Percentiles rank a stretch among this genome's conserved stretches.
Conservation (phyloP, 139 green algal species). For the Mesotaenium endlicherianum region DNA sequence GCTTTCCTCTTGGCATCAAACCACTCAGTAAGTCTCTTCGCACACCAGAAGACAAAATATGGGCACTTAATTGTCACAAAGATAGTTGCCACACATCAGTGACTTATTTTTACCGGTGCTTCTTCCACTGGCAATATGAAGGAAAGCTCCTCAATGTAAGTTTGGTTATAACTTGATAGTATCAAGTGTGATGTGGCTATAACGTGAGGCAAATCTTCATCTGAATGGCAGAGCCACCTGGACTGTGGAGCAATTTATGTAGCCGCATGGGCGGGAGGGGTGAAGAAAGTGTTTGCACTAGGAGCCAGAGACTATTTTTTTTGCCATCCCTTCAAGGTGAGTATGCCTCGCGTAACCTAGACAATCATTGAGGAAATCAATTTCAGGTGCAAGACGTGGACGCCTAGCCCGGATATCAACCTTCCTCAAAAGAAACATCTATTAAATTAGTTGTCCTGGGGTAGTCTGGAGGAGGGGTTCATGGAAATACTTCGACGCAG, state of each 20-base stretch:
- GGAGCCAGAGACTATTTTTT: slow-evolving; percentile 48
- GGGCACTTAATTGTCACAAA: slow-evolving; percentile 9
- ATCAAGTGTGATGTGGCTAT: not conserved
- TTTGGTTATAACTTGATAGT: not conserved
- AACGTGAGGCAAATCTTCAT: not conserved
- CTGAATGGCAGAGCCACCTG: slow-evolving; percentile 38
- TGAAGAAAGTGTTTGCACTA: slow-evolving; percentile 40
- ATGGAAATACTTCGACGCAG: too few species aligned
- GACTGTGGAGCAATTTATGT: slow-evolving; percentile 38
- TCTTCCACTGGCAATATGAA: slow-evolving; percentile 12
- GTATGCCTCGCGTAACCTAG: not conserved
- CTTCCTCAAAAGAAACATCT: not conserved
- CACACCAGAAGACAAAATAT: not conserved
- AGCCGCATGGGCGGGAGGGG: slow-evolving; percentile 2
- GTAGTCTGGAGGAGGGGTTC: too few species aligned
- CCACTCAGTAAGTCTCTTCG: slow-evolving; percentile 21
- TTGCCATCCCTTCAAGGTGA: slow-evolving; percentile 25
- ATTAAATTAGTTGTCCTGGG: not conserved
- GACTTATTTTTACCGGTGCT: not conserved
- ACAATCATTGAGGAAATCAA: too few species aligned
- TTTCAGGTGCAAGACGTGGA: not conserved
- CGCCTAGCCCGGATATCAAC: not conserved
- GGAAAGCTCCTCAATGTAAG: slow-evolving; percentile 1
- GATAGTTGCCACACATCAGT: too few species aligned
- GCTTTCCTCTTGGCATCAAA: slow-evolving; percentile 34